Evolutionary conservation across 148 eudicot species (phyloP).

Genomic region (Rhododendron griersonianum): DNA sequence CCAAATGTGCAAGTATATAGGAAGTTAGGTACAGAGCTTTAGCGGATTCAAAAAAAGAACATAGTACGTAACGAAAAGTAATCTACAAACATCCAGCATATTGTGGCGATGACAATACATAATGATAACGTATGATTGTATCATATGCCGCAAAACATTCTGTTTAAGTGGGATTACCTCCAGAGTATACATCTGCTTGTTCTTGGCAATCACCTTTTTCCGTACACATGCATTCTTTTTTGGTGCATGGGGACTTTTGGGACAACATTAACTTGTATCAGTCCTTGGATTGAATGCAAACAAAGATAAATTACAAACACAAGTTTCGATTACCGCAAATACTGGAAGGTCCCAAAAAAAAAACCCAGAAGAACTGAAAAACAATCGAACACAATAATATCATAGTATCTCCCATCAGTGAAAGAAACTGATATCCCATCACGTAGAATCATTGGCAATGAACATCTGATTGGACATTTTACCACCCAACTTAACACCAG

Average conservation of each 20-base stretch:
- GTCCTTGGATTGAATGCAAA: neutral
- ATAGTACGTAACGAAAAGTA: neutral
- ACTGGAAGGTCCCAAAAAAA: neutral
- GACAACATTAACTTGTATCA: neutral
- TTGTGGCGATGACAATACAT: neutral
- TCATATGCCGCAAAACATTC: neutral
- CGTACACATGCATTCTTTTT: neutral
- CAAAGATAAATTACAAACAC: neutral
- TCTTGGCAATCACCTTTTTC: neutral
- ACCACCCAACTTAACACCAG: neutral
- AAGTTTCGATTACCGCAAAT: neutral
- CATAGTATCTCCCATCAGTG: neutral
- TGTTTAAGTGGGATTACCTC: neutral
- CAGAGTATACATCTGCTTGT: neutral
- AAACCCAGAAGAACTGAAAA: neutral
- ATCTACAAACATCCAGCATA: neutral
- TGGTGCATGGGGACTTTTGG: neutral
- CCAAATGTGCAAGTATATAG: neutral
- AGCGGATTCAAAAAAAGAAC: too few species aligned
- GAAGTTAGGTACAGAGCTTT: too few species aligned
- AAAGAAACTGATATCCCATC: neutral
- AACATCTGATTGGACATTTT: neutral
- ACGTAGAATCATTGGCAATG: neutral
- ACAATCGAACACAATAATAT: neutral
- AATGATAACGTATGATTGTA: neutral